Evolutionary conservation across 1,284 basidiomycete species (phyloP).

Genomic region (Ceratobasidium sp.): DNA sequence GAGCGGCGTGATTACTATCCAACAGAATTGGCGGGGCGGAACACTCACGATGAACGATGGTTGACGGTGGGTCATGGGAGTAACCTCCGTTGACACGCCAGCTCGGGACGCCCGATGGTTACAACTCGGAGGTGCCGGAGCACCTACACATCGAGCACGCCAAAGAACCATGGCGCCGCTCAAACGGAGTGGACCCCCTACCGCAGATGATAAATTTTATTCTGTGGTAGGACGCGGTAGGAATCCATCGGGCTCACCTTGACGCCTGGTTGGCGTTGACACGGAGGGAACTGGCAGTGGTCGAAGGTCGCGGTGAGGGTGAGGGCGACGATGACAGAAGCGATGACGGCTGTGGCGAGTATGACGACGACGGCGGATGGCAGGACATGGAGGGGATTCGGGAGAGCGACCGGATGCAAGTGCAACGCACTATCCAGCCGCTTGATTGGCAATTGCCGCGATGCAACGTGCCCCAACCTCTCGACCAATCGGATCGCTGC

Average conservation of each 20-base stretch:
- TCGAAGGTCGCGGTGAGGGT: neutral
- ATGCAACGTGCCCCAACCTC: neutral
- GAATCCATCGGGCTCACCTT: slow-evolving; percentile 17
- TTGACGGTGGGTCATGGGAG: too few relatives aligned
- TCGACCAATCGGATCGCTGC: neutral
- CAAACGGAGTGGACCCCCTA: slow-evolving; percentile 21
- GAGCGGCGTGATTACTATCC: too few relatives aligned
- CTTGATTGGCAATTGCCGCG: neutral
- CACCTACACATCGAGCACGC: slow-evolving; percentile 46
- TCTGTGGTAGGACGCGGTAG: slow-evolving; percentile 26
- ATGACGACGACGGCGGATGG: neutral
- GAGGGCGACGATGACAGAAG: neutral
- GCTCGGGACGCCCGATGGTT: slow-evolving; percentile 45
- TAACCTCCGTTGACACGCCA: slow-evolving; percentile 13
- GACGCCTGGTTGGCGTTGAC: neutral
- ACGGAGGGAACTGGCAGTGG: neutral
- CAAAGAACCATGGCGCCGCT: slow-evolving; percentile 43
- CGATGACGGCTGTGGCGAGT: neutral
- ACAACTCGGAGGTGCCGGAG: slow-evolving; percentile 45
- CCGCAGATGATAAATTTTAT: slow-evolving; percentile 46
- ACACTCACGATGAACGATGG: too few relatives aligned
- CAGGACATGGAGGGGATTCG: neutral
- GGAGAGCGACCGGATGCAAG: neutral
- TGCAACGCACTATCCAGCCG: neutral
- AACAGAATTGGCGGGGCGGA: too few relatives aligned